Base-by-base conservation (phyloP, 805 yeast species). In the Saccharomyces eubayanus region DNA sequence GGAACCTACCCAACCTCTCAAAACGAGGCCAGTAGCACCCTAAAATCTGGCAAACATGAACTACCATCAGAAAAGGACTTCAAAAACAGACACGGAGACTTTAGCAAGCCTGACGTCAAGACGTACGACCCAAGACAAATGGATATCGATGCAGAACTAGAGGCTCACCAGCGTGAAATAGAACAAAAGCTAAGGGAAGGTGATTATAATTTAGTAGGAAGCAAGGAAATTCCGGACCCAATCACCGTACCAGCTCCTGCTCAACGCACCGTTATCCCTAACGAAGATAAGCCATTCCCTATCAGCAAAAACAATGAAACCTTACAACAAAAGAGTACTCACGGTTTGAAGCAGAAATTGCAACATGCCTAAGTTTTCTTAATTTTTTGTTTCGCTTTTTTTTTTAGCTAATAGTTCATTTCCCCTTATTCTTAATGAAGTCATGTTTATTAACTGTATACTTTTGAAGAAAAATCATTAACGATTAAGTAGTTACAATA, bases 261-360 rank as follows among this genome's bases (percentile, higher is more conserved):
- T n/a, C 10, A 16, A 36, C 43, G 8, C 12, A 36, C 5, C 11
- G 24, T 24, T 3, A 36, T 3, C 9, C 11, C 43, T 11, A 4
- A 24, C 21, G 43, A 36, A 16, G 20, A 16, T 11, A 16, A 36
- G 10, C 8, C 43, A 16, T n/a, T 36, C 16, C 21, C 43, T 16
- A n/a, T 36, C 14, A 36, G 9, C 21, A 36, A 16, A 21, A 36
- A 36, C 8, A 36, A 36, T 16, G 43, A 36, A 16, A 36, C 43
- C 21, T 16, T 36, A 10, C 43, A 36, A 10, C 43, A 36, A 21
- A 36, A 61, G 49, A 53, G 54, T 49, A 53, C 59, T 48, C 66
- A 66, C 27, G 70, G 67, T 49, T 64, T 72, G 59, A 70, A 69
- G 59, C 59, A 57, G 27, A 71, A 70, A 52, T 58, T 67, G 47